These are phyloP conservation scores for Candida boleticola DNA, from an alignment of 805 yeast genomes.

Conservation along the genomic window DNA sequence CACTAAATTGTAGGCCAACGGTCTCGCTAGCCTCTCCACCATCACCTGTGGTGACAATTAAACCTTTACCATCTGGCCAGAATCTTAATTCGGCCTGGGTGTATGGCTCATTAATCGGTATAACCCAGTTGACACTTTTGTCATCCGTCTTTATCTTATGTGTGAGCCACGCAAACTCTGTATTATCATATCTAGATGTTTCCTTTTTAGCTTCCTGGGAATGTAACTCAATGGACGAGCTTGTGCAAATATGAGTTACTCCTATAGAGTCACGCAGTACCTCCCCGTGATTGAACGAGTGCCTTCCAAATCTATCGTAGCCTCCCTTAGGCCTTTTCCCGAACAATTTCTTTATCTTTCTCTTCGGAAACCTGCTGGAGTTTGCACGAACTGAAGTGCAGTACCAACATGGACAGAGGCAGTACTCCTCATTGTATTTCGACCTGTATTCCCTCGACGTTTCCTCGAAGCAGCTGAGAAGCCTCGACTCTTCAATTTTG, in stretches of 20 bases:
- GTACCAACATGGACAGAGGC: slow-evolving; percentile 21
- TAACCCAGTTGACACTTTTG: background rate
- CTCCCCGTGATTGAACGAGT: too few species aligned
- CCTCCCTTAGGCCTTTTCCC: background rate
- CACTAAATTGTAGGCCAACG: background rate
- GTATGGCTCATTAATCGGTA: background rate
- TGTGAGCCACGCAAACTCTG: background rate
- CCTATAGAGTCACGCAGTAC: background rate
- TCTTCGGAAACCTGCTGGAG: background rate
- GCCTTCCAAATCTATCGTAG: too few species aligned
- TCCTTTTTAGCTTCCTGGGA: background rate
- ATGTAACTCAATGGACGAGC: background rate
- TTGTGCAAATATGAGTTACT: background rate
- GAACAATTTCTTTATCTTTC: background rate
- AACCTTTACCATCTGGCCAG: background rate
- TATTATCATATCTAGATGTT: background rate
- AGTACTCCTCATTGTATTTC: slow-evolving; percentile 12
- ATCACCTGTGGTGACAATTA: background rate
- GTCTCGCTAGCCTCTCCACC: background rate
- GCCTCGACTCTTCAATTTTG: slow-evolving; percentile 18
- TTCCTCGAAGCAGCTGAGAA: slow-evolving; percentile 14
- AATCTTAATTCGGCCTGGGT: background rate
- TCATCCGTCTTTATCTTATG: background rate
- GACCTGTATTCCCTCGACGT: slow-evolving; percentile 9
- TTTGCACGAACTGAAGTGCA: slow-evolving; percentile 7